Conservation (phyloP, 1,139 yeast species). For the Groenewaldozyma auringiensis region DNA sequence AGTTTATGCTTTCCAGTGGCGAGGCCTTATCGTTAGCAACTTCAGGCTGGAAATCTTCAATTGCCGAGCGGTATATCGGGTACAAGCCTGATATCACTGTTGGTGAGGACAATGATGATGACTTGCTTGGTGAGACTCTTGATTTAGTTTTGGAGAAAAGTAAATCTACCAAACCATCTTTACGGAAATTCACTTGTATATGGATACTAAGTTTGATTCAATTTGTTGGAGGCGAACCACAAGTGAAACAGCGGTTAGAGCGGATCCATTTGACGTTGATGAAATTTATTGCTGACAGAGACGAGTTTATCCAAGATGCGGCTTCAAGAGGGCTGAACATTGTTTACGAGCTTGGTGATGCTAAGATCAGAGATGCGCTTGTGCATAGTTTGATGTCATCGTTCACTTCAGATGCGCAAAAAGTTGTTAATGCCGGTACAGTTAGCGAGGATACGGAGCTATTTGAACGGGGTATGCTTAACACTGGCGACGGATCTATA, state of each 20-base stretch:
- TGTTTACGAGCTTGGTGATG: conserved; percentile 70
- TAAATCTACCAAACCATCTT: conserved; percentile 59
- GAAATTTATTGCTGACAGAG: conserved; percentile 68
- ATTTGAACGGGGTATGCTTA: conserved; percentile 74
- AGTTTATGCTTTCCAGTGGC: conserved; percentile 69
- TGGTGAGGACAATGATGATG: conserved; percentile 3
- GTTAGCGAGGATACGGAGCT: conserved; percentile 74
- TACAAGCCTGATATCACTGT: conserved; percentile 35
- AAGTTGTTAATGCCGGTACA: conserved; percentile 56
- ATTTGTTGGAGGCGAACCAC: conserved; percentile 49
- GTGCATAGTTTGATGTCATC: conserved; percentile 70
- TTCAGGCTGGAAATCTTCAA: conserved; percentile 68
- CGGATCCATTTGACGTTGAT: conserved; percentile 64
- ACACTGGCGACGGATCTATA: conserved; percentile 77
- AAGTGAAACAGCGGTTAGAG: conserved; percentile 40
- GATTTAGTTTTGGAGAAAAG: conserved; percentile 46
- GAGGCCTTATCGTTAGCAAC: conserved; percentile 71
- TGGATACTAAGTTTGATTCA: conserved; percentile 81
- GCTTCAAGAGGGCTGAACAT: conserved; percentile 85
- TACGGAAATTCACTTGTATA: conserved; percentile 70
- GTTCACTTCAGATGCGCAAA: conserved; percentile 58
- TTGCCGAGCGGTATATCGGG: conserved; percentile 39
- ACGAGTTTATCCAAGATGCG: conserved; percentile 81
- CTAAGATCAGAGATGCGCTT: conserved; percentile 59
- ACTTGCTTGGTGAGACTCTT: conserved; percentile 32